Base-by-base conservation (phyloP, 768 basidiomycete species). In the Boletus barrowsii region DNA sequence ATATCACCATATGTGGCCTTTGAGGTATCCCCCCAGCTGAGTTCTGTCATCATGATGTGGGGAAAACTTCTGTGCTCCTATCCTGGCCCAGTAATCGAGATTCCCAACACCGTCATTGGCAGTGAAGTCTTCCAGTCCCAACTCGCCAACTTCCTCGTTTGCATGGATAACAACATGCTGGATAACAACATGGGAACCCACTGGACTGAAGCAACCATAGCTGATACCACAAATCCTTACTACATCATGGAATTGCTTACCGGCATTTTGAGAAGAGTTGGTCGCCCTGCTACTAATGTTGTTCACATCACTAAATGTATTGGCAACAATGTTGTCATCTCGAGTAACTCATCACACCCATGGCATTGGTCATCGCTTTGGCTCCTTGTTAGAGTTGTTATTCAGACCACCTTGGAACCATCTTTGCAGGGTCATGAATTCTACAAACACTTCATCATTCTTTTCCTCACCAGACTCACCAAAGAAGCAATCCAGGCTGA, bases 361-460 rank as follows among this genome's bases (percentile, higher is more conserved):
- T 74, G 73, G 73, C 61, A 71, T 18, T 56, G 75, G 15, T 73
- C 71, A 0, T 56, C 73, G 8, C 57, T 74, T 10, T 76, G 73
- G 75, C 62, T 75, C 13, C 45, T 72, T n/a, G 48, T 72, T n/a
- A 62, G 70, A 26, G 65, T 76, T 2, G 53, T 57, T 0, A 37
- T 76, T 11, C 74, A 75, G 42, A 71, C 67, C 1, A 52, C 73
- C 0, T 32, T 74, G 1, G 49, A 54, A 10, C 42, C 29, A 5
- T 54, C 35, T 22, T 11, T 11, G 4, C 52, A 49, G 3, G 66
- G 59, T 2, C 7, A 39, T 10, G 41, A 39, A 10, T 59, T 63
- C 0, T 83, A 83, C 67, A 83, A 83, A 50, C 9, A 36, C 2
- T 83, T 83, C 63, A 75, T 81, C 60, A 40, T 76, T 2, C 80